Base-by-base conservation (phyloP, 805 yeast species). In the Metschnikowia similis region DNA sequence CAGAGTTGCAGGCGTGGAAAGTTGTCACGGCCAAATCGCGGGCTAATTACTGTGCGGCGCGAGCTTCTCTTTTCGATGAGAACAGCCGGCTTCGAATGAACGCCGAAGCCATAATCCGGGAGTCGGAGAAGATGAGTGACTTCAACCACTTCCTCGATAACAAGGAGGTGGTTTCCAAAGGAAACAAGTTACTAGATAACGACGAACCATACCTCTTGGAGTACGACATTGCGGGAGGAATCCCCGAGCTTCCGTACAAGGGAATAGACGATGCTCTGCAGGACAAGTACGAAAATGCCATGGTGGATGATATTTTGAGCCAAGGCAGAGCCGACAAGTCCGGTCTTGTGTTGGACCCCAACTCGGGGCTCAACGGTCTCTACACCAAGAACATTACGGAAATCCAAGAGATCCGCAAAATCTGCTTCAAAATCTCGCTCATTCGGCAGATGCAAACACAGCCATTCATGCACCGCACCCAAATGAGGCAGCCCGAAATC, bases 401-500 rank as follows among this genome's bases (percentile, higher is more conserved):
- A 55, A 88, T 94, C 76, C 97, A 92, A 69, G 89, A 89, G 57
- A 87, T 94, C 34, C 74, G 99, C 50, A 87, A 84, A 55, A 76
- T 89, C 4, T 91, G 97, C 64, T 87, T 89, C 69, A 91, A 91
- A 65, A 88, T 94, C 17, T 84, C 92, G 4, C 71, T 90, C 44
- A 88, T 94, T 51, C 76, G 96, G 56, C 91, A 91, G 62, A 85
- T 94, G 85, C 98, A 94, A 67, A 86, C 86, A 16, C 88, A 85
- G 45, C 85, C 82, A 51, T 83, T 82, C 65, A 71, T 86, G 45
- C 92, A 86, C 61, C 85, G 84, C 46, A 77, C 89, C 0, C 92
- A 85, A 59, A 72, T 84, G 75, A 80, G 79, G 54, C 81, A 85
- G 11, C 92, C 92, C 4, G 85, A 79, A 50, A 76, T 84, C 38